Percentiles rank a stretch among this genome's conserved stretches.
These are phyloP conservation scores for Misopates orontium DNA, from an alignment of 257 asterid genomes.

Conservation along the genomic window DNA sequence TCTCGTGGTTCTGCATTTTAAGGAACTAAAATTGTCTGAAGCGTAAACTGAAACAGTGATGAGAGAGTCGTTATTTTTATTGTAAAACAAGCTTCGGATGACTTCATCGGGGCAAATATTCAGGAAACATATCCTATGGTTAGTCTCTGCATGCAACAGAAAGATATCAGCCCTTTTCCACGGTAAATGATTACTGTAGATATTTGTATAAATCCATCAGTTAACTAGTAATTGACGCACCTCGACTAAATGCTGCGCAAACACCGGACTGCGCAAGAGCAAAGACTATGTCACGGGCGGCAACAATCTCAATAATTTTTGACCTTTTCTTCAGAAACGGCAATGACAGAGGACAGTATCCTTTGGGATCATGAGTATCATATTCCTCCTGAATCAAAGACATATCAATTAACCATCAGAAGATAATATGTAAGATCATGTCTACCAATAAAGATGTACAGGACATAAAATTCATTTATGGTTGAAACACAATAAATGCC, in stretches of 20 bases:
- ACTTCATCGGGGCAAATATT: conserved; percentile 97
- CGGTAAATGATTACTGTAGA: conserved; percentile 2
- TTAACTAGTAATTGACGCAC: conserved; percentile 35
- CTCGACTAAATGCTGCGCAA: conserved; percentile 99
- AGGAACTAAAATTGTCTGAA: conserved; percentile 89
- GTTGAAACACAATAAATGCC: too few relatives aligned
- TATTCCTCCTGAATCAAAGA: conserved; percentile 78
- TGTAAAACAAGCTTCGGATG: conserved; percentile 93
- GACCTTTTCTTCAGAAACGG: conserved; percentile 94
- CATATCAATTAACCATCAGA: conserved; percentile 22
- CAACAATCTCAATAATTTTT: conserved; percentile 90
- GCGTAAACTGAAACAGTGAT: conserved; percentile 98
- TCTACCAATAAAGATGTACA: neutral
- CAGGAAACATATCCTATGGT: conserved; percentile 94
- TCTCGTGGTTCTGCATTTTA: conserved; percentile 96
- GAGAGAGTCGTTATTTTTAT: conserved; percentile 95
- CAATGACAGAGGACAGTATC: conserved; percentile 58
- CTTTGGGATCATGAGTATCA: conserved; percentile 98
- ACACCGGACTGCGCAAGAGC: conserved; percentile 99
- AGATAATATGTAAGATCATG: too few relatives aligned
- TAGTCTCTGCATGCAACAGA: conserved; percentile 68
- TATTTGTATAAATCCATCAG: neutral
- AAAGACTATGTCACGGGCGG: conserved; percentile 98
- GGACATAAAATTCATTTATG: too few relatives aligned
- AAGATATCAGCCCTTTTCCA: conserved; percentile 25